A percentile compares a stretch with the other conserved stretches of the same genome.
These are phyloP conservation scores for Stephania cephalantha DNA, from an alignment of 164 flowering plant species.

Conservation along the genomic window DNA sequence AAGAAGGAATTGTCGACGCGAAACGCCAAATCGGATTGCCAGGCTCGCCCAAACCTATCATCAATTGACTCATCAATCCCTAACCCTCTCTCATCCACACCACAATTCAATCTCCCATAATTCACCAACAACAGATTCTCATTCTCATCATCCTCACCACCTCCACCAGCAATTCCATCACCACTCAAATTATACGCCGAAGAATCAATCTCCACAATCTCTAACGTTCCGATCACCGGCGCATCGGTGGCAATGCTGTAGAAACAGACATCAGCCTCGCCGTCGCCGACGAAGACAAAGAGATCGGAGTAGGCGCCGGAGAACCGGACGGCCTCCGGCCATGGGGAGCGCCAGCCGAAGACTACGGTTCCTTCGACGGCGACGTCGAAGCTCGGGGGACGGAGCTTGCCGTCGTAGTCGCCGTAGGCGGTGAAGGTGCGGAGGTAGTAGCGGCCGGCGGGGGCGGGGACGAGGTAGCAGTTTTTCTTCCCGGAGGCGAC, in stretches of 20 bases:
- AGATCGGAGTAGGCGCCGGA: conserved; percentile 92
- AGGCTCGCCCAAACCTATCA: conserved; percentile 75
- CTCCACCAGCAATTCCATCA: neutral
- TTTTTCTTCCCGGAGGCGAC: conserved; percentile 83
- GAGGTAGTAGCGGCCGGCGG: conserved; percentile 62
- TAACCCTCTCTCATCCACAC: conserved; percentile 37
- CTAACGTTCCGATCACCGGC: conserved; percentile 71
- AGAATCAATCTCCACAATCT: conserved; percentile 65
- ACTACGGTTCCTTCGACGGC: conserved; percentile 86
- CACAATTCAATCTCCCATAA: conserved; percentile 73
- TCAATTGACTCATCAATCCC: conserved; percentile 43
- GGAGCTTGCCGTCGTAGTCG: conserved; percentile 79
- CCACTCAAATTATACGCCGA: conserved; percentile 42
- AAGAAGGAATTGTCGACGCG: conserved; percentile 14
- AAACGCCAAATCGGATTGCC: conserved; percentile 63
- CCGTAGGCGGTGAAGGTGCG: conserved; percentile 90
- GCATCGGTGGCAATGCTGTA: conserved; percentile 94
- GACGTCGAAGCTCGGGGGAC: conserved; percentile 76
- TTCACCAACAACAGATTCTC: conserved; percentile 46
- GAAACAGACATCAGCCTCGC: conserved; percentile 67
- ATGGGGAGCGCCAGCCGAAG: conserved; percentile 84
- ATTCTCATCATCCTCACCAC: neutral
- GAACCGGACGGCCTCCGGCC: conserved; percentile 51
- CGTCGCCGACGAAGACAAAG: conserved; percentile 47
- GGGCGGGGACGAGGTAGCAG: conserved; percentile 66